Evolutionary conservation across 2,329 filamentous ascomycete genomes (phyloP).

Genomic region (Diaporthe citrichinensis): DNA sequence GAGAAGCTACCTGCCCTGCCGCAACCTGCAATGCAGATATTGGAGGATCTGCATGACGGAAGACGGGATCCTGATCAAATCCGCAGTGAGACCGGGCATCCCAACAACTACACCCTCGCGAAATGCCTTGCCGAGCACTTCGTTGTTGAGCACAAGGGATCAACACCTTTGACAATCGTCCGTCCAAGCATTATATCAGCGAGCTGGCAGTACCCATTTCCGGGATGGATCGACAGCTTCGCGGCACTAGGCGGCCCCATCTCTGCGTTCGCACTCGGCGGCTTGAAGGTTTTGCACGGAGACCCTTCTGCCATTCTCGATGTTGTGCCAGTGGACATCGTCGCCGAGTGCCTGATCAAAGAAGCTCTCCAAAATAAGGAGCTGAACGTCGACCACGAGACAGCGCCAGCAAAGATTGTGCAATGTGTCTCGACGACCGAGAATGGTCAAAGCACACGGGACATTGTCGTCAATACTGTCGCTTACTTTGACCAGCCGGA

Average conservation of each 20-base stretch:
- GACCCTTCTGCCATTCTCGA: conserved; percentile 35
- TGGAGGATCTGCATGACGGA: conserved; percentile 35
- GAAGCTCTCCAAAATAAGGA: conserved; percentile 25
- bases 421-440: conserved; percentile 37
- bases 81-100: conserved; percentile 39
- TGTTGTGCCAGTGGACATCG: conserved; percentile 41
- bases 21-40: conserved; percentile 27
- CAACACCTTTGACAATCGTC: conserved; percentile 38
- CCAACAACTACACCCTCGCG: conserved; percentile 42
- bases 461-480: conserved; percentile 31
- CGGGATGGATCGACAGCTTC: conserved; percentile 43
- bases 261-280: conserved; percentile 39
- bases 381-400: conserved; percentile 23
- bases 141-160: conserved; percentile 31
- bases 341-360: conserved; percentile 39
- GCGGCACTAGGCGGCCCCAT: conserved; percentile 40
- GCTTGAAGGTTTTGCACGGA: conserved; percentile 40
- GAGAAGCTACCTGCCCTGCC: conserved; percentile 36
- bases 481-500: conserved; percentile 33
- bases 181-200: conserved; percentile 43
- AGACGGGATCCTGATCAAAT: conserved; percentile 19
- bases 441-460: conserved; percentile 35
- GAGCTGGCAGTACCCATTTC: conserved; percentile 36
- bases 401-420: conserved; percentile 29
- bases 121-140: conserved; percentile 42